Percentiles rank a stretch among this genome's conserved stretches.
phyloP scores from a whole-genome alignment of 2,329 filamentous ascomycete genomes.

The Fonsecaea pedrosoi region DNA sequence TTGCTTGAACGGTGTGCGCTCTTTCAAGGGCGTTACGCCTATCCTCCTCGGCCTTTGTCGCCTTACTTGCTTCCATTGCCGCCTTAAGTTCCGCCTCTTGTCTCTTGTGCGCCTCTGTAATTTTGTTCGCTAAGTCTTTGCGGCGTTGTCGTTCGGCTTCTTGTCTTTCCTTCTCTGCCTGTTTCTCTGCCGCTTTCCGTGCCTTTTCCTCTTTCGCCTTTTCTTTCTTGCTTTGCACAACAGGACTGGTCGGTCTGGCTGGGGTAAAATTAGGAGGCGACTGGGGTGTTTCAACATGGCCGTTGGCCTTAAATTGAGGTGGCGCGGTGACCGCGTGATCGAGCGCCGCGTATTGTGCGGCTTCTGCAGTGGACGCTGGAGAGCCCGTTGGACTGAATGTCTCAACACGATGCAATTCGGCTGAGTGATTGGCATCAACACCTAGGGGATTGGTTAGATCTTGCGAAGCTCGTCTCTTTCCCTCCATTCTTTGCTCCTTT shows the following conservation, averaged over 20 bases:
- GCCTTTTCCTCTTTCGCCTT: slow-evolving; percentile 64
- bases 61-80: slow-evolving; percentile 71
- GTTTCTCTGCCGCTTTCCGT: slow-evolving; percentile 60
- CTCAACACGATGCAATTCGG: slow-evolving; percentile 49
- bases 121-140: slow-evolving; percentile 62
- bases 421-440: slow-evolving; percentile 46
- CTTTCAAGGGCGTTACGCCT: slow-evolving; percentile 42
- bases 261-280: slow-evolving; percentile 33
- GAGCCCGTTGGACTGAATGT: slow-evolving; percentile 45
- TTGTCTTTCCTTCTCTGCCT: slow-evolving; percentile 62
- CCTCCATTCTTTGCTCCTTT: slow-evolving; percentile 84
- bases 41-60: slow-evolving; percentile 64
- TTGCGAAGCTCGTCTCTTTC: slow-evolving; percentile 58
- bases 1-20: slow-evolving; percentile 22
- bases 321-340: slow-evolving; percentile 73
- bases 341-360: slow-evolving; percentile 61
- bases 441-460: slow-evolving; percentile 48
- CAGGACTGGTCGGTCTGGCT: slow-evolving; percentile 43
- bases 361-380: slow-evolving; percentile 46
- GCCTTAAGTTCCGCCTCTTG: slow-evolving; percentile 69
- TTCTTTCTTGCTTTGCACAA: slow-evolving; percentile 70
- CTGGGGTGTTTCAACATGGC: slow-evolving; percentile 34
- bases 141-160: slow-evolving; percentile 64
- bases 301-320: slow-evolving; percentile 42
- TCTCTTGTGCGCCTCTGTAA: slow-evolving; percentile 63